These are phyloP conservation scores for Tylopilus cervinicoccineus DNA, from an alignment of 768 basidiomycete genomes.

Conservation along the genomic window DNA sequence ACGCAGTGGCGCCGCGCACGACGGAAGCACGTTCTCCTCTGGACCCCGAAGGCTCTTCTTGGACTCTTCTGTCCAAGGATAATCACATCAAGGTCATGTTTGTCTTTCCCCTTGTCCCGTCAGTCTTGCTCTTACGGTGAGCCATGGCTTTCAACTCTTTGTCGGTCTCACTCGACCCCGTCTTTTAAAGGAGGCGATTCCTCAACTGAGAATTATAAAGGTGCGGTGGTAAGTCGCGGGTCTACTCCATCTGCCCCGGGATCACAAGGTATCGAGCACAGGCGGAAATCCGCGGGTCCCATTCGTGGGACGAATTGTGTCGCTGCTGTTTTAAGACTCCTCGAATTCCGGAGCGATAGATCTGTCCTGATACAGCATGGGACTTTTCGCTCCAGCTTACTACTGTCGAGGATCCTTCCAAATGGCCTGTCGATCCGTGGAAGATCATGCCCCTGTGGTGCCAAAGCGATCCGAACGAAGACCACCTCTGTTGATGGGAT, in stretches of 20 bases:
- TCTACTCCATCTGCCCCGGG: background rate
- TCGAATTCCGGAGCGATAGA: background rate
- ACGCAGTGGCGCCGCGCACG: slow-evolving; percentile 11
- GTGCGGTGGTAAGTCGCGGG: slow-evolving; percentile 4
- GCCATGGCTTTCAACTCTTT: background rate
- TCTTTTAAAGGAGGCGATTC: background rate
- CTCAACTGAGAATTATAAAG: background rate
- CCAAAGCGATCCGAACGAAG: slow-evolving; percentile 3
- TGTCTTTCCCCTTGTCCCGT: background rate
- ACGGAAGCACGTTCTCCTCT: slow-evolving; percentile 3
- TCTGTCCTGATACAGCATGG: slow-evolving; percentile 8
- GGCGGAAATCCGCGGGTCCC: slow-evolving; percentile 1
- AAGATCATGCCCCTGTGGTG: background rate
- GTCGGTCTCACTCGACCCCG: background rate
- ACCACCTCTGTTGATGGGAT: background rate
- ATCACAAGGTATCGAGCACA: background rate
- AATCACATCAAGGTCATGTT: background rate
- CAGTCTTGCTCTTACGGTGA: background rate
- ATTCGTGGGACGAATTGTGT: slow-evolving; percentile 9
- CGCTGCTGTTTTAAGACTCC: slow-evolving; percentile 3
- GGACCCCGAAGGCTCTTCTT: background rate
- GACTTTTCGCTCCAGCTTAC: background rate
- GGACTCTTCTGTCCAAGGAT: background rate
- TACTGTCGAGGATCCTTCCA: background rate
- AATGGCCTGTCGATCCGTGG: slow-evolving; percentile 10